Conservation (phyloP, 345 rosid genomes). For the Raphanus sativus region DNA sequence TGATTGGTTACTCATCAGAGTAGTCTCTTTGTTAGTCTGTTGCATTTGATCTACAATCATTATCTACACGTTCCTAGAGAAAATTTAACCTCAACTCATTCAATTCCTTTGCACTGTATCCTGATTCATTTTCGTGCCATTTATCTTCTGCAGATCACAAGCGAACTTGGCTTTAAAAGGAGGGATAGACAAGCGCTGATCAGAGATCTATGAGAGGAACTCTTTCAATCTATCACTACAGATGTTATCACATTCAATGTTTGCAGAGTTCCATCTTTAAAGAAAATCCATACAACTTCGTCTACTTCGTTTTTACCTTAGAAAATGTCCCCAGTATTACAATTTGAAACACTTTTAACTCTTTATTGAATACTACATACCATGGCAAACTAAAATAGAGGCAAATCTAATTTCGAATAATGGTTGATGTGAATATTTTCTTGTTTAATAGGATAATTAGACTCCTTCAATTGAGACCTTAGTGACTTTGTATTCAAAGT, state of each 20-base stretch:
- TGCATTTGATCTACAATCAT: background rate
- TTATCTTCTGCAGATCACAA: constrained; percentile 31
- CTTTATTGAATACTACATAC: background rate
- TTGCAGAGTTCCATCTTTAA: constrained; percentile 23
- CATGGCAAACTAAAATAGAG: background rate
- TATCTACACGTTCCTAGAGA: background rate
- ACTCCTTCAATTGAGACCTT: too few species aligned
- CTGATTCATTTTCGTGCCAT: constrained; percentile 19
- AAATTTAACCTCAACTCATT: background rate
- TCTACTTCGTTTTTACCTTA: constrained; percentile 13
- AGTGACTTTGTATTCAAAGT: background rate
- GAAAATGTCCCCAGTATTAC: constrained; percentile 30
- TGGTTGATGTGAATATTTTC: background rate
- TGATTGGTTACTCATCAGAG: constrained; percentile 1
- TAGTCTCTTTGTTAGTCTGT: constrained; percentile 1
- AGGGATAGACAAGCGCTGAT: constrained; percentile 31
- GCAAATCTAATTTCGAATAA: background rate
- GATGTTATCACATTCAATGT: constrained; percentile 19
- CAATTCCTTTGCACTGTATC: background rate
- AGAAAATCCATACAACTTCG: constrained; percentile 12
- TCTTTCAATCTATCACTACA: constrained; percentile 23
- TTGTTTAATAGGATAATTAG: background rate
- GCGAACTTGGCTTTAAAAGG: constrained; percentile 35
- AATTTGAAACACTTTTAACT: constrained; percentile 11
- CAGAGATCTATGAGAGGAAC: constrained; percentile 28